These are phyloP conservation scores for sunflower (Helianthus annuus) DNA, from an alignment of 129 eudicot genomes.

Conservation along the genomic window DNA sequence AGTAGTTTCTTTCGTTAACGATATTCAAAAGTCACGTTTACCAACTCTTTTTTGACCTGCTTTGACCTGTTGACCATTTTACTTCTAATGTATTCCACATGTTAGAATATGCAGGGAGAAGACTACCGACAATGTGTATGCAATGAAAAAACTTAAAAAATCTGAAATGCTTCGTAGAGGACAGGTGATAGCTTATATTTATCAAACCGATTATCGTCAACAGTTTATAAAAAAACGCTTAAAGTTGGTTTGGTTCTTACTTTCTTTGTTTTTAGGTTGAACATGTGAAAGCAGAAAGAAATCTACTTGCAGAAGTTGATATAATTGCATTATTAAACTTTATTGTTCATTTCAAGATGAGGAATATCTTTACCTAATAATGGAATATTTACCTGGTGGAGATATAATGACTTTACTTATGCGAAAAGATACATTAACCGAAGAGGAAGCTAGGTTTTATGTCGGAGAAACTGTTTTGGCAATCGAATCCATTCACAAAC, in stretches of 20 bases:
- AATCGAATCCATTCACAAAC: conserved; percentile 75
- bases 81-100: conserved; percentile 37
- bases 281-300: conserved; percentile 91
- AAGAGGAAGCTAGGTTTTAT: conserved; percentile 68
- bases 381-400: conserved; percentile 89
- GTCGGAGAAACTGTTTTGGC: conserved; percentile 41
- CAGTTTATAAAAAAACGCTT: conserved; percentile 22
- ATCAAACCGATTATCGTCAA: conserved; percentile 46
- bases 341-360: conserved; percentile 87
- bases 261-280: conserved; percentile 51
- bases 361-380: conserved; percentile 79
- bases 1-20: not conserved
- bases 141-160: conserved; percentile 82
- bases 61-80: conserved; percentile 5
- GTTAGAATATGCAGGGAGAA: conserved; percentile 75
- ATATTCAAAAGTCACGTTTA: not conserved
- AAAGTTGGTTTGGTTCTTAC: not conserved
- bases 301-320: conserved; percentile 80
- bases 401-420: conserved; percentile 83
- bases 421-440: conserved; percentile 75
- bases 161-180: conserved; percentile 86
- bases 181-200: conserved; percentile 47
- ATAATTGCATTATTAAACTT: conserved; percentile 82
- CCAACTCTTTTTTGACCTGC: conserved; percentile 15
- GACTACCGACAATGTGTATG: conserved; percentile 72